phyloP scores from a whole-genome alignment of 805 yeast genomes.

The Candida ficus region DNA sequence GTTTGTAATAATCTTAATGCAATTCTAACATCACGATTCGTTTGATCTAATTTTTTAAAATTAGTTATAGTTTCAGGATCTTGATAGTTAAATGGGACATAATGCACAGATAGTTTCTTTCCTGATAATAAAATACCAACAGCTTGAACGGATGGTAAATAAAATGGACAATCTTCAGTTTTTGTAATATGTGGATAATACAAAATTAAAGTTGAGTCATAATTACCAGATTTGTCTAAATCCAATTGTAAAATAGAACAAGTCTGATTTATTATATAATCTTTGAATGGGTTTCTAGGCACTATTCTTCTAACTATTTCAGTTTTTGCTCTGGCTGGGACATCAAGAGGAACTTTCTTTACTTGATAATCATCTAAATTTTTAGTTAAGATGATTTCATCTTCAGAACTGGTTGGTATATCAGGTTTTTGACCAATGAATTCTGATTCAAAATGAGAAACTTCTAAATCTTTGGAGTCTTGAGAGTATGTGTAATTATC shows the following conservation, averaged over 20 bases:
- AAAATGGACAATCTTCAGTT: slow-evolving; percentile 70
- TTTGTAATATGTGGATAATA: slow-evolving; percentile 71
- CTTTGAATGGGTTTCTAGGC: slow-evolving; percentile 90
- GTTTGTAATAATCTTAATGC: slow-evolving; percentile 78
- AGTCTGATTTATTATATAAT: slow-evolving; percentile 77
- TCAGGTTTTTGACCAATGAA: slow-evolving; percentile 28
- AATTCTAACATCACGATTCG: slow-evolving; percentile 70
- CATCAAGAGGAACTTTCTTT: slow-evolving; percentile 25
- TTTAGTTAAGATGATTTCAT: slow-evolving; percentile 24
- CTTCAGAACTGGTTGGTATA: slow-evolving; percentile 22
- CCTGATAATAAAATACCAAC: slow-evolving; percentile 60
- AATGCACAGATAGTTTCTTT: slow-evolving; percentile 60
- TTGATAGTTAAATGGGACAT: slow-evolving; percentile 49
- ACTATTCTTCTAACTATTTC: slow-evolving; percentile 76
- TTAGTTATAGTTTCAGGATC: slow-evolving; percentile 23
- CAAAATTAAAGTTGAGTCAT: slow-evolving; percentile 49
- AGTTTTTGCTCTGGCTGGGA: slow-evolving; percentile 30
- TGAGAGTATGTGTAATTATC: slow-evolving; percentile 33
- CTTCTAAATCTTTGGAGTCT: slow-evolving; percentile 21
- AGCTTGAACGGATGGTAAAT: slow-evolving; percentile 79
- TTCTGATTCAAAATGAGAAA: slow-evolving; percentile 20
- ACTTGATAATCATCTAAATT: slow-evolving; percentile 39
- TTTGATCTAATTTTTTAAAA: slow-evolving; percentile 32
- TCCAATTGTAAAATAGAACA: slow-evolving; percentile 48
- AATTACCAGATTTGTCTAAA: slow-evolving; percentile 17